phyloP scores from a whole-genome alignment of 148 eudicot species.

The Chenopodium formosanum region DNA sequence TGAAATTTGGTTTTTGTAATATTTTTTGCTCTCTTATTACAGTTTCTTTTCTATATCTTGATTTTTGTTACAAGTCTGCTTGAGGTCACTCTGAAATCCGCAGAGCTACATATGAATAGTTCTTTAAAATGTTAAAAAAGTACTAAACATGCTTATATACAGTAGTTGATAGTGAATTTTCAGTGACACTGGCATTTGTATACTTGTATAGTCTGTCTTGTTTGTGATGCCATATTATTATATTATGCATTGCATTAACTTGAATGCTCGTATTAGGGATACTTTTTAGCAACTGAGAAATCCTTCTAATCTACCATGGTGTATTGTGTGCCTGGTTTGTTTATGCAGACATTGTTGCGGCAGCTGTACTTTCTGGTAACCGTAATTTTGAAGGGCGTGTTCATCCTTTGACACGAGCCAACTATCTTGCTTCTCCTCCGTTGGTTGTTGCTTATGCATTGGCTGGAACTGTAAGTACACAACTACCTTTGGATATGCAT shows the following conservation, averaged over 20 bases:
- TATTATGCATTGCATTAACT: not conserved
- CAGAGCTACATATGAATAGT: not conserved
- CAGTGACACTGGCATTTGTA: not conserved
- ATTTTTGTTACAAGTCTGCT: not conserved
- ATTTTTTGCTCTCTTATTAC: not conserved
- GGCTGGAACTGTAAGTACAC: conserved; percentile 83
- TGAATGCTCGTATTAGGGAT: not conserved
- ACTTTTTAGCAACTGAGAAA: not conserved
- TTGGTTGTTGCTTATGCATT: conserved; percentile 96
- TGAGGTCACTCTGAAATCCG: not conserved
- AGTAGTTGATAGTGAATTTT: not conserved
- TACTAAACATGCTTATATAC: not conserved
- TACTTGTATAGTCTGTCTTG: not conserved
- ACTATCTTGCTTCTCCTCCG: conserved; percentile 97
- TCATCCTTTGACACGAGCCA: conserved; percentile 91
- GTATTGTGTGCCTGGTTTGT: conserved; percentile 7
- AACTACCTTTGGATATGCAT: not conserved
- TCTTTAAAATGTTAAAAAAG: not conserved
- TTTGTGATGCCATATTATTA: too few species aligned
- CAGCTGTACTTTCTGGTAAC: conserved; percentile 98
- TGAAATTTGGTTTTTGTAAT: too few species aligned
- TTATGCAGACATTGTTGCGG: conserved; percentile 71
- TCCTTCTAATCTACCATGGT: not conserved
- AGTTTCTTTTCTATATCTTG: not conserved
- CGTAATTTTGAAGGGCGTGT: conserved; percentile 99